Percentiles rank a stretch among this genome's conserved stretches.
Evolutionary conservation across 352 stramenopile genomes (phyloP).

Genomic region (Phytopythium aichiense): DNA sequence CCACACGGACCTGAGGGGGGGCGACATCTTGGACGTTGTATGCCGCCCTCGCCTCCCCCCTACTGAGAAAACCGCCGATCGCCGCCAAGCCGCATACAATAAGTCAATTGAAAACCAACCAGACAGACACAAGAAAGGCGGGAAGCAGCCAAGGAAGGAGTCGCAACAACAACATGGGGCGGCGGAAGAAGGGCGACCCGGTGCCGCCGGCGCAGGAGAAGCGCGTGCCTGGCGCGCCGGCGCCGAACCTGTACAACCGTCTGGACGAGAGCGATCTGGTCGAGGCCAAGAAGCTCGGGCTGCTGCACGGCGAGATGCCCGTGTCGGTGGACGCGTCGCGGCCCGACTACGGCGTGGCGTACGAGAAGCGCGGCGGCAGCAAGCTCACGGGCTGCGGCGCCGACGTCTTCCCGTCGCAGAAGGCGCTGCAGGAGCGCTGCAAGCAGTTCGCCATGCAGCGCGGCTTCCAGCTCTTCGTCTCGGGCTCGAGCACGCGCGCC

Average conservation of each 20-base stretch:
- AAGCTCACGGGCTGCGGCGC: conserved; percentile 44
- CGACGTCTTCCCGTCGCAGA: conserved; percentile 59
- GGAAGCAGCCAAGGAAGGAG: no score
- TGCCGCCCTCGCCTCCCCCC: not conserved
- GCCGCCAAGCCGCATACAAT: not conserved
- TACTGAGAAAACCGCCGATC: not conserved
- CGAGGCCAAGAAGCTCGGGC: conserved; percentile 38
- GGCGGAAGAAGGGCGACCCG: conserved; percentile 5
- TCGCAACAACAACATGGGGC: not conserved
- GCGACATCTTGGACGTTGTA: not conserved
- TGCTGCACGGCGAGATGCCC: conserved; percentile 42
- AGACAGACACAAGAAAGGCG: not conserved
- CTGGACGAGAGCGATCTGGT: conserved; percentile 55
- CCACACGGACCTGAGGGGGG: no score
- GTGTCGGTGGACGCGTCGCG: conserved; percentile 38
- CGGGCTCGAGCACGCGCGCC: conserved; percentile 55
- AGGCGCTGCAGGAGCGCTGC: conserved; percentile 65
- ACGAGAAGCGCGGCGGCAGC: conserved; percentile 69
- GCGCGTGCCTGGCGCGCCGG: conserved; percentile 6
- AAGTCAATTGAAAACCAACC: not conserved
- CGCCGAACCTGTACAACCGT: conserved; percentile 37
- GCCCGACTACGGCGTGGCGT: conserved; percentile 63
- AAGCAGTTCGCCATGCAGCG: conserved; percentile 76
- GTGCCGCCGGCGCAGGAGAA: not conserved
- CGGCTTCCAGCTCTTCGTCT: conserved; percentile 70